A percentile compares a stretch with the other conserved stretches of the same genome.
Evolutionary conservation across 2,329 filamentous ascomycete species (phyloP).

Genomic region (Alternaria gaisen): DNA sequence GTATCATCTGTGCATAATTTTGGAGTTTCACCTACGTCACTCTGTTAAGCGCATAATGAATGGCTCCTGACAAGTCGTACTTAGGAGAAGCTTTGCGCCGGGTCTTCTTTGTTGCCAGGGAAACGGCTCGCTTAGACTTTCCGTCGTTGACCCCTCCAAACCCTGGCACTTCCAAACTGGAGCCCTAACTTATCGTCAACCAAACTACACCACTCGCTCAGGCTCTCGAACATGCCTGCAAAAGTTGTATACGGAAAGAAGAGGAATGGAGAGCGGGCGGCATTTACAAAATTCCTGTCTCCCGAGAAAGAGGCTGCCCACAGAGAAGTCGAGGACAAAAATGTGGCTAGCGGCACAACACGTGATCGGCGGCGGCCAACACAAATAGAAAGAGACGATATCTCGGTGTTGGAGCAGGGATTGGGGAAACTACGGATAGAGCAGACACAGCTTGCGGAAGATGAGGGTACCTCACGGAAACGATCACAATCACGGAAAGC

Average conservation of each 20-base stretch:
- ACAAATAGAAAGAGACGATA: constrained; percentile 7
- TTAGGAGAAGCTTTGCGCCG: neutral
- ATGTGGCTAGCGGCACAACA: constrained; percentile 7
- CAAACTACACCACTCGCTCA: constrained; percentile 9
- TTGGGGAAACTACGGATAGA: constrained; percentile 14
- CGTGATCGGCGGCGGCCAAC: constrained; percentile 9
- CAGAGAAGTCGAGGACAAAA: neutral
- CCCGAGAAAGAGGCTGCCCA: constrained; percentile 35
- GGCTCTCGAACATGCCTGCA: constrained; percentile 27
- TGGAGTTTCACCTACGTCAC: neutral
- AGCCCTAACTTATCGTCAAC: constrained; percentile 9
- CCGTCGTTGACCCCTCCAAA: constrained; percentile 11
- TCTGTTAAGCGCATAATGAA: neutral
- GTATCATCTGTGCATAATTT: neutral
- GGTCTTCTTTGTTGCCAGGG: constrained; percentile 1
- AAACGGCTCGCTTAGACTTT: constrained; percentile 20
- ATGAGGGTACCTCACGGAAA: constrained; percentile 15
- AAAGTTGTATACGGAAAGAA: constrained; percentile 38
- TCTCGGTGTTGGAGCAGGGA: constrained; percentile 15
- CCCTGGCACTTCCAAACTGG: constrained; percentile 1
- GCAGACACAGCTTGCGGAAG: constrained; percentile 1
- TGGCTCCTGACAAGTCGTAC: neutral
- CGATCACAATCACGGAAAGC: constrained; percentile 15
- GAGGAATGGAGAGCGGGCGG: constrained; percentile 36
- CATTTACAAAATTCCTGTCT: constrained; percentile 39